These are phyloP conservation scores for Carpinus viminea DNA, from an alignment of 306 rosid genomes.

Conservation along the genomic window DNA sequence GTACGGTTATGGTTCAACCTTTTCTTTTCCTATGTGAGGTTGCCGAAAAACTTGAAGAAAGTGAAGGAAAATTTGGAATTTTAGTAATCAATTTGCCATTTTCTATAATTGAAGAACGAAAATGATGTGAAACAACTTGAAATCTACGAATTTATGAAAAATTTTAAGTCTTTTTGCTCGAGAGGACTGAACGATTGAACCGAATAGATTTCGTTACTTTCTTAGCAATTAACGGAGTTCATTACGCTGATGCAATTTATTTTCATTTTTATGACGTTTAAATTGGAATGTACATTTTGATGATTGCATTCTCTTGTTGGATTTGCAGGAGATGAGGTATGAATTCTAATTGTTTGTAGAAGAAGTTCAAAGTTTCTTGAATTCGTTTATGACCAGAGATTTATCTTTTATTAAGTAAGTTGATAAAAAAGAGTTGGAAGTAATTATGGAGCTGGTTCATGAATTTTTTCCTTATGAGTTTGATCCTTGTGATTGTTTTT, in stretches of 20 bases:
- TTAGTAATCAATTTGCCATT: background rate
- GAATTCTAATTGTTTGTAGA: background rate
- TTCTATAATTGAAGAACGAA: too few species aligned
- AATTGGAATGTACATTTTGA: conserved; percentile 11
- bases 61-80: background rate
- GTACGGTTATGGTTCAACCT: conserved; percentile 35
- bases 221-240: background rate
- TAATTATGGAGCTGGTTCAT: too few species aligned
- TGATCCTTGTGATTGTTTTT: too few species aligned
- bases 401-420: too few species aligned
- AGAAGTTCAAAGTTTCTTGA: background rate
- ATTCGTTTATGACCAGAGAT: background rate
- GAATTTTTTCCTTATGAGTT: too few species aligned
- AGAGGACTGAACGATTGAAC: background rate
- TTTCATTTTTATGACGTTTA: background rate
- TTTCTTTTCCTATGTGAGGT: conserved; percentile 18
- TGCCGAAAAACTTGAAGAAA: conserved; percentile 7
- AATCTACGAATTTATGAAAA: too few species aligned
- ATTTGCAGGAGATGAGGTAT: conserved; percentile 98
- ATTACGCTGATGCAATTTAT: background rate
- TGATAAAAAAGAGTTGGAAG: too few species aligned
- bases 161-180: too few species aligned
- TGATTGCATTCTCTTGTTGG: conserved; percentile 30
- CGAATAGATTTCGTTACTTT: background rate
- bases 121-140: too few species aligned